Evolutionary conservation across 2,329 filamentous ascomycete genomes (phyloP), one percentile per base, ranked within the genome.

Genomic region (Knufia petricola): DNA sequence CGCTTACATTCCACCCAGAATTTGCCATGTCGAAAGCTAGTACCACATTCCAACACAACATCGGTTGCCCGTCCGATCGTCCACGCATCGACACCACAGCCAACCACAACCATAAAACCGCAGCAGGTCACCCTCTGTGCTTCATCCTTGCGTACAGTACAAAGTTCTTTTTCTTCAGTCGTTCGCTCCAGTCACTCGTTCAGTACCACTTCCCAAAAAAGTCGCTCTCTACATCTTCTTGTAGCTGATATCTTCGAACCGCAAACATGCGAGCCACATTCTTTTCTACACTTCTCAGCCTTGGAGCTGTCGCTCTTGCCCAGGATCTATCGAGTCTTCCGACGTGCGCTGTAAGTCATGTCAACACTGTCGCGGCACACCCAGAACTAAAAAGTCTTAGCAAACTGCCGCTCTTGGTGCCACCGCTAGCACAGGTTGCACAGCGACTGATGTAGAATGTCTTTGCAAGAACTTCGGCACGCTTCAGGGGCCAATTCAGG

Each of bases 381-480:
- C n/a, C n/a, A n/a, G n/a, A 28, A 6, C 26, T 28, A 28, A 28
- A 6, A 28, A 28, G 6, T 12, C 26, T 6, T 17, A 46, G 43
- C 43, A 46, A 46, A 46, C 28, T 23, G 43, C 43, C n/a, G 43
- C 43, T 15, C 31, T 46, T 3, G 19, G 26, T 21, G 43, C 26
- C 8, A 30, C 31, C 3, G 10, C 28, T 20, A 20, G 43, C 19
- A 34, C 43, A 3, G 43, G 43, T 17, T 46, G 43, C 30, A 15
- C n/a, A 13, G 9, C 20, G 28, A 37, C 43, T 3, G 43, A 46
- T 23, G 43, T 17, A 10, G 15, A 36, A n/a, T 46, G 43, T 15
- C 31, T 46, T 19, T 46, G 43, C 43, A 36, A 20, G 3, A 46
- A 37, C 31, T 34, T 17, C 30, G 43, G 43, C 4, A 17, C 28